Evolutionary conservation across 805 yeast genomes (phyloP).

Genomic region (Ogataea angusta): DNA sequence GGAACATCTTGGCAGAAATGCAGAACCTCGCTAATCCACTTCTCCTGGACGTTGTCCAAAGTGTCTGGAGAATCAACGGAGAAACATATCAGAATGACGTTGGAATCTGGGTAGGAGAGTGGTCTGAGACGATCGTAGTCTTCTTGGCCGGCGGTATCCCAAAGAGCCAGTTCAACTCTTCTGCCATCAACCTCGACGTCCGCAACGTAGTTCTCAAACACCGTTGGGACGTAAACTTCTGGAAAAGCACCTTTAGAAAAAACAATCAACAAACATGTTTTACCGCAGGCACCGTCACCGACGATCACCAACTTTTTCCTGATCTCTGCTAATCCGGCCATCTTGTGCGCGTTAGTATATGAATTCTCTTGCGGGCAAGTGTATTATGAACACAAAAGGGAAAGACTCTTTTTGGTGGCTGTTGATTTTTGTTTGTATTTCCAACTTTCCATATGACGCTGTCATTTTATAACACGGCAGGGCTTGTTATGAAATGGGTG

Average conservation of each 20-base stretch:
- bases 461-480: conserved; percentile 9
- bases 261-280: conserved; percentile 84
- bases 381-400: conserved; percentile 1
- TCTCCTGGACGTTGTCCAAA: conserved; percentile 88
- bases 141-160: conserved; percentile 99
- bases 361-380: neutral
- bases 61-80: conserved; percentile 90
- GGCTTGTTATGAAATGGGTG: conserved; percentile 7
- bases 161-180: conserved; percentile 86
- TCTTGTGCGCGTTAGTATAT: conserved; percentile 14
- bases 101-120: conserved; percentile 86
- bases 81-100: conserved; percentile 88
- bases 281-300: conserved; percentile 98
- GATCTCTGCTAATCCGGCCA: conserved; percentile 50
- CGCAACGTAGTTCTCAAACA: conserved; percentile 95
- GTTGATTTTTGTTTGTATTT: conserved; percentile 14
- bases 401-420: conserved; percentile 9
- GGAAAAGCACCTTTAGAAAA: conserved; percentile 89
- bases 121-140: conserved; percentile 94
- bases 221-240: conserved; percentile 93
- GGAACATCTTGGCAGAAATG: conserved; percentile 96
- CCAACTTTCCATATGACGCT: conserved; percentile 10
- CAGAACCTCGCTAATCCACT: conserved; percentile 91
- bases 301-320: conserved; percentile 88
- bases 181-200: conserved; percentile 91